phyloP scores from a whole-genome alignment of 2,329 filamentous ascomycete species.

The Fusarium solani-melongenae region DNA sequence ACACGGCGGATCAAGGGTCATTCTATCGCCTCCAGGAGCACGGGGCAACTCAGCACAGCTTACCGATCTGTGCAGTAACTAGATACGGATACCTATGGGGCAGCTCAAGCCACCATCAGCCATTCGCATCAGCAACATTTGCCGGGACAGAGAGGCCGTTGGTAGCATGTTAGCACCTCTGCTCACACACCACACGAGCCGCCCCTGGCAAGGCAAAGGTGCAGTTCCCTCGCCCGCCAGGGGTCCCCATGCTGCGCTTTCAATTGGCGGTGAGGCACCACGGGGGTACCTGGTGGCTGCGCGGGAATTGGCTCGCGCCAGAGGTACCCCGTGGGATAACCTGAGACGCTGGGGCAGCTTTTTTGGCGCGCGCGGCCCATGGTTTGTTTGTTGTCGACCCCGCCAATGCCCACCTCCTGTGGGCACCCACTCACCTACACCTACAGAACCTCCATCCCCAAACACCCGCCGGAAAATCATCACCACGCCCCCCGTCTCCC shows the following conservation, averaged over 20 bases:
- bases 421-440: conserved; percentile 18
- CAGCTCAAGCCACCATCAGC: not conserved
- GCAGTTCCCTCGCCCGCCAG: conserved; percentile 28
- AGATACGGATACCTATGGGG: not conserved
- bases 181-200: conserved; percentile 17
- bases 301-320: conserved; percentile 6
- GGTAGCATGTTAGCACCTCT: not conserved
- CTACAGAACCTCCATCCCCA: conserved; percentile 41
- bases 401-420: conserved; percentile 36
- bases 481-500: conserved; percentile 45
- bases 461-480: conserved; percentile 49
- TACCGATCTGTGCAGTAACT: not conserved
- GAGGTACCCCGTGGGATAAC: conserved; percentile 15
- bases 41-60: not conserved
- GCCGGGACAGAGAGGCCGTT: not conserved
- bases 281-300: conserved; percentile 23
- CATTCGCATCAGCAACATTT: not conserved
- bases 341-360: conserved; percentile 9
- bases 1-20: not conserved
- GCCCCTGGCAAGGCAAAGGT: conserved; percentile 39
- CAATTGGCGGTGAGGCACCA: conserved; percentile 45
- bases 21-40: not conserved
- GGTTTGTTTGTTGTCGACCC: conserved; percentile 38
- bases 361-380: not conserved
- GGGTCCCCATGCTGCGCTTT: conserved; percentile 35